Percentiles rank a stretch among this genome's conserved stretches.
Evolutionary conservation across 129 eudicot genomes (phyloP).

Genomic region (Kitagawia praeruptora): DNA sequence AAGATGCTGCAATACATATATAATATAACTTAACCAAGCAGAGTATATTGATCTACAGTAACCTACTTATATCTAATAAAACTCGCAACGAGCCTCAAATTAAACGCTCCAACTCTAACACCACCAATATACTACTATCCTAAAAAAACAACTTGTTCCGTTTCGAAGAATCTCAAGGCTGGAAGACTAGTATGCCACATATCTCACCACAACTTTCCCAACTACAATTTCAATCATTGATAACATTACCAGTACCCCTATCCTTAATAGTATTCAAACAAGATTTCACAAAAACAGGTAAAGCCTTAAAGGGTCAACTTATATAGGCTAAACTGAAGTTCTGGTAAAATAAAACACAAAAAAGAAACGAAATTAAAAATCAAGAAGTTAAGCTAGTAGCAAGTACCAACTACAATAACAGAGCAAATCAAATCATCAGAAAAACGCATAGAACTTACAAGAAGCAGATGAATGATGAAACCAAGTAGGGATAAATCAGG

Average conservation of each 20-base stretch:
- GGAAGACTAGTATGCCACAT: neutral
- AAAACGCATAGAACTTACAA: neutral
- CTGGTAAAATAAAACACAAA: neutral
- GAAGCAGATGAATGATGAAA: neutral
- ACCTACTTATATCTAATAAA: neutral
- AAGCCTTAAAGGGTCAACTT: neutral
- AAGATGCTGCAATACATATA: neutral
- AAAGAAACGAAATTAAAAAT: neutral
- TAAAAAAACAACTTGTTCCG: neutral
- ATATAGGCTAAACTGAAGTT: neutral
- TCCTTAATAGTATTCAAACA: no score
- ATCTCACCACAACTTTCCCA: neutral
- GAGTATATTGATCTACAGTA: neutral
- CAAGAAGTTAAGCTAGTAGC: neutral
- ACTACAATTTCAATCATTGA: no score
- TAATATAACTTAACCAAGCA: neutral
- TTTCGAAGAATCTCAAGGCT: neutral
- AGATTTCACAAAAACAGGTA: neutral
- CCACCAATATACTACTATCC: neutral
- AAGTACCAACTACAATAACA: neutral
- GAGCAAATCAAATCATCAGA: neutral
- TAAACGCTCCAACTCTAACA: neutral
- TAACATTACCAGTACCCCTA: no score
- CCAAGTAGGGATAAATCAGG: no score
- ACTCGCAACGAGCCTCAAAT: neutral